These are phyloP conservation scores for Sclerotinia glacialis DNA, from an alignment of 2,329 filamentous ascomycete species.

Conservation along the genomic window DNA sequence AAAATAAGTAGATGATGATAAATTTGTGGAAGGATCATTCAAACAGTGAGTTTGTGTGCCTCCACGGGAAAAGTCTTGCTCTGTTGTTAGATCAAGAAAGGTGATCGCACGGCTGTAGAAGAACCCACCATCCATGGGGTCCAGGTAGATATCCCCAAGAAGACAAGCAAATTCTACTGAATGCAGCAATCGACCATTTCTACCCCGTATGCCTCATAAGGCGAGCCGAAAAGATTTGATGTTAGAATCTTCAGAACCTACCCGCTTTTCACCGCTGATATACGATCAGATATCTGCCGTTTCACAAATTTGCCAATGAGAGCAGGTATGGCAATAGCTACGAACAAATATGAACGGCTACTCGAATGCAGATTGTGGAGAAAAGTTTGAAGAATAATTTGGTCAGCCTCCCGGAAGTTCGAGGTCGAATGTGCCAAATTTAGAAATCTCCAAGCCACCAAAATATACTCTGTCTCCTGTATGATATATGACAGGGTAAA, in stretches of 20 bases:
- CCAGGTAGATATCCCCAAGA: neutral
- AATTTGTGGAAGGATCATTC: no score
- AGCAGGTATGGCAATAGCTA: neutral
- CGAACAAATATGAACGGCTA: neutral
- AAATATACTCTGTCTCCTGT: neutral
- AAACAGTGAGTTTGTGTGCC: neutral
- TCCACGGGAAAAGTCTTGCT: neutral
- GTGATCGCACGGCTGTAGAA: neutral
- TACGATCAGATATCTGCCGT: neutral
- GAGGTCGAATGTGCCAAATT: neutral
- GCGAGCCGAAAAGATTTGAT: neutral
- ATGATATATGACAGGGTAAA: no score
- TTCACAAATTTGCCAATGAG: neutral
- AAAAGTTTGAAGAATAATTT: neutral
- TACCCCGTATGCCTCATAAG: no score
- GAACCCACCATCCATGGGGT: no score
- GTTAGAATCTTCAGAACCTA: neutral
- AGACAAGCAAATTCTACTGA: no score
- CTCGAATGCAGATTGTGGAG: neutral
- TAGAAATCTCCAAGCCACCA: neutral
- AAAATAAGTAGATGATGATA: neutral
- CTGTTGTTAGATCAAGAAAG: neutral
- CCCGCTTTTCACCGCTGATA: neutral
- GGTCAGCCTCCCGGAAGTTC: neutral
- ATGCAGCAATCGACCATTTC: no score